phyloP scores from a whole-genome alignment of 2,329 filamentous ascomycete genomes.

The Fusarium pseudonygamai region DNA sequence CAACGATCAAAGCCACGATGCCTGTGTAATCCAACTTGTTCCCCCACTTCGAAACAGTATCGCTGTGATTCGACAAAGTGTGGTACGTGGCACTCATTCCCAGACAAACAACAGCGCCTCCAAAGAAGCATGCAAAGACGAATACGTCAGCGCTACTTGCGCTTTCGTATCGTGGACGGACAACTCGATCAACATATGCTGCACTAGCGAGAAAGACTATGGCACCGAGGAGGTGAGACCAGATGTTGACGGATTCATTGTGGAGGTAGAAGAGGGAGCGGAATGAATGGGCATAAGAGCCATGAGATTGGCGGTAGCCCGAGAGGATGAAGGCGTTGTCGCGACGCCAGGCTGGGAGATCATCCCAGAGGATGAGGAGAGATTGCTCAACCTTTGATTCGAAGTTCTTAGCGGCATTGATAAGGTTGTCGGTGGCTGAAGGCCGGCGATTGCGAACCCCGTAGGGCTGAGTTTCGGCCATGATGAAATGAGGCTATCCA shows the following conservation, averaged over 20 bases:
- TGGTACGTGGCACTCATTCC: conserved; percentile 89
- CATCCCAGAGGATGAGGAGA: conserved; percentile 64
- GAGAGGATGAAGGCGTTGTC: conserved; percentile 66
- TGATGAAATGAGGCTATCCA: conserved; percentile 35
- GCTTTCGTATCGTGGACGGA: conserved; percentile 72
- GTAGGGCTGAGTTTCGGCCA: conserved; percentile 11
- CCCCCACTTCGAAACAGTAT: conserved; percentile 79
- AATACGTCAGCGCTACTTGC: conserved; percentile 71
- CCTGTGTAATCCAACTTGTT: conserved; percentile 96
- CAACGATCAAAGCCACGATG: conserved; percentile 91
- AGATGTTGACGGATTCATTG: conserved; percentile 72
- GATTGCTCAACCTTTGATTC: conserved; percentile 54
- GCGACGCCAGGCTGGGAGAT: conserved; percentile 67
- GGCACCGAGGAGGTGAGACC: conserved; percentile 73
- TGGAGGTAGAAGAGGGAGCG: conserved; percentile 63
- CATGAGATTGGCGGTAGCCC: conserved; percentile 63
- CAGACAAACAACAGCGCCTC: conserved; percentile 75
- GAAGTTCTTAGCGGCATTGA: conserved; percentile 39
- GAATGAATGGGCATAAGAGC: conserved; percentile 58
- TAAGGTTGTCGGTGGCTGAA: conserved; percentile 43
- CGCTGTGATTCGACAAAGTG: conserved; percentile 84
- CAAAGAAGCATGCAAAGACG: conserved; percentile 82
- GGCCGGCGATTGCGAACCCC: conserved; percentile 43
- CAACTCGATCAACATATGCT: conserved; percentile 62
- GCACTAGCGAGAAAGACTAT: conserved; percentile 63